phyloP scores from a whole-genome alignment of 2,329 filamentous ascomycete species.

The Ophiognomonia clavigignenti-juglandacearum region DNA sequence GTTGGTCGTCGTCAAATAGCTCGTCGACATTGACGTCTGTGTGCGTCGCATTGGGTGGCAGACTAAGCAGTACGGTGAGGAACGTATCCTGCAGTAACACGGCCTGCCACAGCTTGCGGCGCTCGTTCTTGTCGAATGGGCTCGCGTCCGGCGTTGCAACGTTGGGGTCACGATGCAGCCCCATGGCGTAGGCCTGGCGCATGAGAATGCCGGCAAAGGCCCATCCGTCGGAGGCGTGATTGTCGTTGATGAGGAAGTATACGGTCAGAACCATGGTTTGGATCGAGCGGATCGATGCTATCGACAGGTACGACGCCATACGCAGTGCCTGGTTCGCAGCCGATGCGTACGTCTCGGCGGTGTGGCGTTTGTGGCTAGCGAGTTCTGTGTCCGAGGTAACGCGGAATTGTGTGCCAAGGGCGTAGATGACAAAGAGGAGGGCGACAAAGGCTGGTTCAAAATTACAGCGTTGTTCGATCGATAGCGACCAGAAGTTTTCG shows the following conservation, averaged over 20 bases:
- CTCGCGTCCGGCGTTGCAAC: conserved; percentile 63
- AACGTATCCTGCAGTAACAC: conserved; percentile 79
- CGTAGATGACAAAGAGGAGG: conserved; percentile 72
- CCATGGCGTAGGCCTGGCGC: conserved; percentile 77
- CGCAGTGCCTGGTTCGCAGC: conserved; percentile 73
- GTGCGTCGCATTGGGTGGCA: conserved; percentile 73
- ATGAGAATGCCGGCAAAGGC: conserved; percentile 74
- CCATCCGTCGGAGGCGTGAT: conserved; percentile 78
- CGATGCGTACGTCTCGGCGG: conserved; percentile 76
- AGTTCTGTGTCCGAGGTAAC: conserved; percentile 40
- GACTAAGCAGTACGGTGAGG: conserved; percentile 69
- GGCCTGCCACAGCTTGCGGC: conserved; percentile 77
- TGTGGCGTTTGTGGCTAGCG: conserved; percentile 60
- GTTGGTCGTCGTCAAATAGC: conserved; percentile 63
- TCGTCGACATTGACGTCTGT: conserved; percentile 75
- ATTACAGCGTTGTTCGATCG: conserved; percentile 49
- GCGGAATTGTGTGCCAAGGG: conserved; percentile 72
- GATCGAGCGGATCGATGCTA: conserved; percentile 66
- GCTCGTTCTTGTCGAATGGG: conserved; percentile 70
- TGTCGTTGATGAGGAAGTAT: conserved; percentile 83
- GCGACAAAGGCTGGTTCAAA: conserved; percentile 67
- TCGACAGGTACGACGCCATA: conserved; percentile 71
- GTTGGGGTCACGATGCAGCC: conserved; percentile 73
- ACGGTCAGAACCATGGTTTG: conserved; percentile 79
- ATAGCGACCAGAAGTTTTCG: conserved; percentile 68